These are phyloP conservation scores for Teratosphaeria epicoccoides DNA, from an alignment of 2,329 filamentous ascomycete species.

Conservation along the genomic window DNA sequence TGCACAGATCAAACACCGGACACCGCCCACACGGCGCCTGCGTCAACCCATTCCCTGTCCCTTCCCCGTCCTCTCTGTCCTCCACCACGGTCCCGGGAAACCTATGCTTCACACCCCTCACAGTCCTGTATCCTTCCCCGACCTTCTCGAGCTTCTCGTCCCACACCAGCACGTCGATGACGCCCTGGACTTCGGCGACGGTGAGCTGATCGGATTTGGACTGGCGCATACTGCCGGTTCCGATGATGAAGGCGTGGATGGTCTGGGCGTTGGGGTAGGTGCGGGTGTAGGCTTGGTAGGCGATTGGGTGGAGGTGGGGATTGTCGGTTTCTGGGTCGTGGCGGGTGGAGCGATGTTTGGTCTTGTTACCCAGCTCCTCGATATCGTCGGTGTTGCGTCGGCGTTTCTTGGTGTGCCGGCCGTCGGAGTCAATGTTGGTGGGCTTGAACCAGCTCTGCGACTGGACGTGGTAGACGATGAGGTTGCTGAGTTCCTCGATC, in stretches of 20 bases:
- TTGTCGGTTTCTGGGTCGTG: conserved; percentile 12
- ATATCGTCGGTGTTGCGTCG: conserved; percentile 14
- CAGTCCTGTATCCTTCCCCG: conserved; percentile 40
- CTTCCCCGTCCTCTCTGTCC: conserved; percentile 25
- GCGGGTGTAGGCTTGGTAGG: conserved; percentile 29
- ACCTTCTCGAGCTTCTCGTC: conserved; percentile 70
- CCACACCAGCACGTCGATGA: conserved; percentile 79
- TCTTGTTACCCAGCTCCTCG: conserved; percentile 18
- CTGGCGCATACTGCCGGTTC: conserved; percentile 59
- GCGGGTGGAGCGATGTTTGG: conserved; percentile 13
- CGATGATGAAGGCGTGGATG: conserved; percentile 64
- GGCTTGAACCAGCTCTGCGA: conserved; percentile 58
- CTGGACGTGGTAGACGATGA: conserved; percentile 65
- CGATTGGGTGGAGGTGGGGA: conserved; percentile 16
- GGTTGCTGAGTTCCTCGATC: conserved; percentile 63
- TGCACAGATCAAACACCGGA: conserved; percentile 86
- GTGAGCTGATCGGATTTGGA: conserved; percentile 40
- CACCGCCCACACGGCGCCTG: conserved; percentile 86
- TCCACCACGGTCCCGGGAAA: conserved; percentile 12
- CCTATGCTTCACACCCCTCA: conserved; percentile 24
- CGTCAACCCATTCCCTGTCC: conserved; percentile 73
- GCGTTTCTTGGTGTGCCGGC: conserved; percentile 13
- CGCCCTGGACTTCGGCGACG: conserved; percentile 69
- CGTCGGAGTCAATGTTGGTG: conserved; percentile 1
- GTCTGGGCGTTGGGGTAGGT: conserved; percentile 71